Base-by-base conservation (phyloP, 108 stramenopile genomes). In the Aurantiochytrium sp. region DNA sequence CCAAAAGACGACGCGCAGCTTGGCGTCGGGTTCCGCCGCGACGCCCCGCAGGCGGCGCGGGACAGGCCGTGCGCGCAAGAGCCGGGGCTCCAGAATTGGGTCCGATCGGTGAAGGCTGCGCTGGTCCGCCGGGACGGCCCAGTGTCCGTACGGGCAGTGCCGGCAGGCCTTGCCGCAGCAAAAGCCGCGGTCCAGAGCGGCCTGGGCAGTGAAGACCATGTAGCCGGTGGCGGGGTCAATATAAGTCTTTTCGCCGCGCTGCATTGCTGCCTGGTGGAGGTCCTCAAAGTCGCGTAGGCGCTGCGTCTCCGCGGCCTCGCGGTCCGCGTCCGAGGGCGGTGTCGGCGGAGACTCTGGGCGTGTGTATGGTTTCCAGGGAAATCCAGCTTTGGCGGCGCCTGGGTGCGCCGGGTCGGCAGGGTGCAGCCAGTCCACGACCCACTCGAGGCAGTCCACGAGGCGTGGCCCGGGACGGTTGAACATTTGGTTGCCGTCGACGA, bases 161-260 rank as follows among this genome's bases (percentile, higher is more conserved):
- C 97, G 91, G 93, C 97, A 98, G 37, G 92, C 92, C 50, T 94
- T 95, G 10, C 97, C 97, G 91, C 97, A 98, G 89, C 97, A 98
- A 85, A 90, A 95, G 4, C 96, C 97, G 54, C 96, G 93, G 59
- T 91, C 88, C 41, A 91, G 86, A 86, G 96, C 96, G 10, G 95
- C 95, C 30, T 95, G 85, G 69, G 94, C 93, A 21, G 97, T 96
- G 90, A 98, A 97, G 3, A 97, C 96, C 30, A 86, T 91, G 87
- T 95, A 97, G 0, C 95, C 96, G 0, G 96, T 96, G 5, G 65
- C 89, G 31, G 97, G 97, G 88, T 98, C 97, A 34, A 91, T 88
- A 86, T 98, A 98, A 19, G 69, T 89, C 21, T 52, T 39, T 4
- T 53, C 54, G 39, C 69, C 53, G n/a, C 21, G 8, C 5, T 10